phyloP scores from a whole-genome alignment of 2,329 filamentous ascomycete species.

The Amauroascus niger region DNA sequence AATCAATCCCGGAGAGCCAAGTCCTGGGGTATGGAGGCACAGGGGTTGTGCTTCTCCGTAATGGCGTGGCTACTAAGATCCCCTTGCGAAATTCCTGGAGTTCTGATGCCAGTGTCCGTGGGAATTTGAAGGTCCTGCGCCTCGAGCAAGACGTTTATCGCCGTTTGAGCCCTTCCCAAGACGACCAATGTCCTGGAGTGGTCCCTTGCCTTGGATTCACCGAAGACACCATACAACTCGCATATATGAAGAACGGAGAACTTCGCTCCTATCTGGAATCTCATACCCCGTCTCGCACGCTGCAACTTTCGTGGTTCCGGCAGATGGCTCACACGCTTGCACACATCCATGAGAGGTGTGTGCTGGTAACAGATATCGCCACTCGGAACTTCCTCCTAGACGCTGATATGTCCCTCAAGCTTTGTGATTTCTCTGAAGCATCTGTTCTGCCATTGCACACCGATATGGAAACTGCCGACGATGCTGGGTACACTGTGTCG shows the following conservation, averaged over 20 bases:
- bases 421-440: conserved; percentile 5
- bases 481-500: conserved; percentile 22
- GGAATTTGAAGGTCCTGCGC: conserved; percentile 2
- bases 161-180: not conserved
- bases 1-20: not conserved
- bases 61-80: conserved; percentile 7
- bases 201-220: conserved; percentile 7
- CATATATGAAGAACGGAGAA: conserved; percentile 23
- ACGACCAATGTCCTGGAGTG: conserved; percentile 7
- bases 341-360: conserved; percentile 1
- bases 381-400: conserved; percentile 24
- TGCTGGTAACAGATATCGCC: conserved; percentile 6
- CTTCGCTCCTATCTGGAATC: conserved; percentile 19
- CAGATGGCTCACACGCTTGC: conserved; percentile 1
- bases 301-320: conserved; percentile 16
- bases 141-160: conserved; percentile 10
- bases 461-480: conserved; percentile 23
- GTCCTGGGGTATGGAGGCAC: conserved; percentile 13
- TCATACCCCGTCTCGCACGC: conserved; percentile 15
- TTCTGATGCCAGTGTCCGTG: conserved; percentile 1
- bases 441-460: conserved; percentile 12
- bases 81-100: conserved; percentile 1
- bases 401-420: conserved; percentile 3
- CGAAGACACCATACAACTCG: conserved; percentile 13
- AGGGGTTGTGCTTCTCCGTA: conserved; percentile 5